These are phyloP conservation scores for Talaromyces proteolyticus DNA, from an alignment of 495 filamentous ascomycete species.

Conservation along the genomic window DNA sequence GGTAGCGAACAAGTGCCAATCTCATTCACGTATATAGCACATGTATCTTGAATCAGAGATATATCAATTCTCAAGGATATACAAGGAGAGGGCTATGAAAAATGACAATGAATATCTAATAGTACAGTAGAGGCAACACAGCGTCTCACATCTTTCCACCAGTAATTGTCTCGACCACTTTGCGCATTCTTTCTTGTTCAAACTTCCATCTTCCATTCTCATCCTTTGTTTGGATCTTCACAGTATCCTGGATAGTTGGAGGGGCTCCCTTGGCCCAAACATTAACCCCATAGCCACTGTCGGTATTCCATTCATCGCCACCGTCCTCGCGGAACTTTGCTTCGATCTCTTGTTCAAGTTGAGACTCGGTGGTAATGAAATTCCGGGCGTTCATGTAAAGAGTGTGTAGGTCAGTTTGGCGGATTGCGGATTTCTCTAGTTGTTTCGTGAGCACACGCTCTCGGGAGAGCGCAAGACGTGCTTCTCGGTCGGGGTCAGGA, in stretches of 20 bases:
- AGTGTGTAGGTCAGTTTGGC: slow-evolving; percentile 46
- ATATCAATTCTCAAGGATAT: no score
- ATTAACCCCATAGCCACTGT: slow-evolving; percentile 37
- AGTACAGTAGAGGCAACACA: not conserved
- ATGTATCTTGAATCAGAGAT: no score
- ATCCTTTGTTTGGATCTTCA: slow-evolving; percentile 24
- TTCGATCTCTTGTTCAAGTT: slow-evolving; percentile 57
- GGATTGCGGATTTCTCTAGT: slow-evolving; percentile 30
- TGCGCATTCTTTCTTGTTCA: slow-evolving; percentile 51
- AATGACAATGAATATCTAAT: not conserved
- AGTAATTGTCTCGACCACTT: slow-evolving; percentile 61
- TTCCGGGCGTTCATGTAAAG: slow-evolving; percentile 59
- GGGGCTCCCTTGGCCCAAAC: slow-evolving; percentile 55
- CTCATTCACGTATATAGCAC: no score
- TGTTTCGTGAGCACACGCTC: slow-evolving; percentile 29
- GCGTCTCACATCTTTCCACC: slow-evolving; percentile 56
- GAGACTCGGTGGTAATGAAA: slow-evolving; percentile 59
- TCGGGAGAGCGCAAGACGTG: slow-evolving; percentile 36
- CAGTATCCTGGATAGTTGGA: slow-evolving; percentile 37
- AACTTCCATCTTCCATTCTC: slow-evolving; percentile 36
- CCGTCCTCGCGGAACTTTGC: slow-evolving; percentile 51
- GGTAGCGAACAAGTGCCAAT: no score
- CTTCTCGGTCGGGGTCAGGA: slow-evolving; percentile 40
- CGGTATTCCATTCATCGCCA: slow-evolving; percentile 40
- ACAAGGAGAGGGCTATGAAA: no score